Conservation (phyloP, 768 basidiomycete species). For the Neoboletus subvelutipes region DNA sequence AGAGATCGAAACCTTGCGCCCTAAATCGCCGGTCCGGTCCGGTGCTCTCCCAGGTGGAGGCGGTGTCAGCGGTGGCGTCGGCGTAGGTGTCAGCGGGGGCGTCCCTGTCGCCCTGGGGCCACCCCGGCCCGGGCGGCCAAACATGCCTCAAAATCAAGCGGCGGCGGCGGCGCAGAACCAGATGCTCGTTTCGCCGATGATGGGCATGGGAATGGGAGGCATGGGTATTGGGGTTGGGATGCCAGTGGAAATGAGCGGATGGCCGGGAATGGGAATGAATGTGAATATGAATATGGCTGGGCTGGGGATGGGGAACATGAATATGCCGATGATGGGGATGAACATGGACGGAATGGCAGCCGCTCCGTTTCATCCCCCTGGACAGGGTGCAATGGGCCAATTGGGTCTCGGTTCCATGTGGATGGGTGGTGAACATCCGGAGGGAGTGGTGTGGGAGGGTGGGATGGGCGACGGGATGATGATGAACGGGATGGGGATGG, state of each 20-base stretch:
- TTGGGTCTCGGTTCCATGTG: constrained; percentile 30
- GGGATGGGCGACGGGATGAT: constrained; percentile 45
- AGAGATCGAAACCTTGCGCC: constrained; percentile 82
- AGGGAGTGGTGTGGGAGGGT: constrained; percentile 38
- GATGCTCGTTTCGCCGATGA: constrained; percentile 41
- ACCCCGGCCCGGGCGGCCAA: constrained; percentile 16
- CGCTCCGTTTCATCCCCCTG: constrained; percentile 23
- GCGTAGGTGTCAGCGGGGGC: constrained; percentile 24
- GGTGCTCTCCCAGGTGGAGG: constrained; percentile 29
- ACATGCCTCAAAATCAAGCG: constrained; percentile 16
- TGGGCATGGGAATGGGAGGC: constrained; percentile 44
- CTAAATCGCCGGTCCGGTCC: constrained; percentile 74
- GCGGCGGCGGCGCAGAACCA: constrained; percentile 17
- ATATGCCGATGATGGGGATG: constrained; percentile 43
- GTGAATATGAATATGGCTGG: constrained; percentile 39
- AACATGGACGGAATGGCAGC: constrained; percentile 34
- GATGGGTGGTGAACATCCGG: constrained; percentile 35
- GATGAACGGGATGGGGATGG: constrained; percentile 39
- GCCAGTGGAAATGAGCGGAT: constrained; percentile 35
- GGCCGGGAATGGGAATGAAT: constrained; percentile 39
- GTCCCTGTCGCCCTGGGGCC: constrained; percentile 18
- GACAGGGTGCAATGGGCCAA: constrained; percentile 24
- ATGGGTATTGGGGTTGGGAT: constrained; percentile 39
- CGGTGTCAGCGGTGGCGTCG: constrained; percentile 23
- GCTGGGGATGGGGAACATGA: constrained; percentile 41